phyloP scores from a whole-genome alignment of 441 rosid genomes.

The Aleurites moluccanus region DNA sequence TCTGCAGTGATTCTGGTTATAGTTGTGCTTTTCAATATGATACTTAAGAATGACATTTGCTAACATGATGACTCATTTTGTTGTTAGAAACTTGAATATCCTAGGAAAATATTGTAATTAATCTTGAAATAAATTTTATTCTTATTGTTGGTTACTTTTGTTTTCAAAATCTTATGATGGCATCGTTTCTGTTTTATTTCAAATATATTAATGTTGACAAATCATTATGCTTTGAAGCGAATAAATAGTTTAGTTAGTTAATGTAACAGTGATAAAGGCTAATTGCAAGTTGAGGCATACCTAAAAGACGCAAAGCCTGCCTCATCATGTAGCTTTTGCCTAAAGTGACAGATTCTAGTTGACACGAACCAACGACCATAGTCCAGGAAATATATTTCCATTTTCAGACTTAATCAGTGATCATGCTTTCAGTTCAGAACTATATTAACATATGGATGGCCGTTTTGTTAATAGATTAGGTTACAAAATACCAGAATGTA shows the following conservation, averaged over 20 bases:
- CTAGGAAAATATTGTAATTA: conserved; percentile 11
- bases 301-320: not conserved
- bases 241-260: too few species aligned
- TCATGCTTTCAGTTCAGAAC: too few species aligned
- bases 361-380: not conserved
- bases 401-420: too few species aligned
- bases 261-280: too few species aligned
- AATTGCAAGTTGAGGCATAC: not conserved
- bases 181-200: not conserved
- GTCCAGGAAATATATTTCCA: too few species aligned
- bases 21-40: not conserved
- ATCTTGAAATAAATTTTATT: conserved; percentile 4
- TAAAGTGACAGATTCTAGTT: not conserved
- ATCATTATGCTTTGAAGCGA: not conserved
- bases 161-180: not conserved
- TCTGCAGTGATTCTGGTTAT: not conserved
- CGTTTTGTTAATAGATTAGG: too few species aligned
- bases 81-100: not conserved
- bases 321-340: not conserved
- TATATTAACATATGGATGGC: too few species aligned
- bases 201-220: conserved; percentile 12
- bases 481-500: too few species aligned
- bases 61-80: not conserved
- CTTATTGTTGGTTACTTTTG: not conserved
- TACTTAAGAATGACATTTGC: not conserved